Evolutionary conservation across 164 flowering plant genomes (phyloP).

Genomic region (Chimonanthus salicifolius): DNA sequence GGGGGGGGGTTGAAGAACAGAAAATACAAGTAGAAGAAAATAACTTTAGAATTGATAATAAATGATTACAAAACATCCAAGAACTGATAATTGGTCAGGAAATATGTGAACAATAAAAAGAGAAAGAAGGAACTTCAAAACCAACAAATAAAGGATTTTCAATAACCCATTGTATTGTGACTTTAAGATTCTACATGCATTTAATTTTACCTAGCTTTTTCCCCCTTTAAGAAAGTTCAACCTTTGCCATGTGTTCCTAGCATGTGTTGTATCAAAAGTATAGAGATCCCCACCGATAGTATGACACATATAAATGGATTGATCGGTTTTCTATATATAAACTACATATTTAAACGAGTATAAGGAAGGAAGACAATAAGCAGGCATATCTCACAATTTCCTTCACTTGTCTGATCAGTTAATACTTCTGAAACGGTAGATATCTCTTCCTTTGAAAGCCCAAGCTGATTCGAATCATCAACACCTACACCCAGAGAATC

Average conservation of each 20-base stretch:
- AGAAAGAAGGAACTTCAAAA: too few relatives aligned
- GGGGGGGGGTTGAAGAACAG: too few relatives aligned
- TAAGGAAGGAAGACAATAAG: not conserved
- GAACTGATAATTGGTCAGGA: too few relatives aligned
- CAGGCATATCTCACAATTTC: slow-evolving; percentile 6
- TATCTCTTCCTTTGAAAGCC: not conserved
- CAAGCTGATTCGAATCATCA: slow-evolving; percentile 12
- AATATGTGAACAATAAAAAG: too few relatives aligned
- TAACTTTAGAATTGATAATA: too few relatives aligned
- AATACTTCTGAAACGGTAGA: slow-evolving; percentile 10
- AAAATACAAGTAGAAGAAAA: too few relatives aligned
- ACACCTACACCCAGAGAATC: slow-evolving; percentile 5
- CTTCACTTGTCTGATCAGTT: slow-evolving; percentile 13
- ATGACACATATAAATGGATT: too few relatives aligned
- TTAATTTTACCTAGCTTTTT: too few relatives aligned
- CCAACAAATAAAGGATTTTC: too few relatives aligned
- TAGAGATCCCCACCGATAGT: not conserved
- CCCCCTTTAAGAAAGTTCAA: not conserved
- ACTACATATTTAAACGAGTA: not conserved
- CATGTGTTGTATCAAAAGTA: not conserved
- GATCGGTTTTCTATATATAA: not conserved
- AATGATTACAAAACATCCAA: too few relatives aligned
- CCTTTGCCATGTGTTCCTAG: not conserved
- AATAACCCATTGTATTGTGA: too few relatives aligned
- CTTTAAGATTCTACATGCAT: too few relatives aligned